Evolutionary conservation across 768 basidiomycete species (phyloP), one percentile per base, ranked within the genome.

Genomic region (Calocybe gangraenosa): DNA sequence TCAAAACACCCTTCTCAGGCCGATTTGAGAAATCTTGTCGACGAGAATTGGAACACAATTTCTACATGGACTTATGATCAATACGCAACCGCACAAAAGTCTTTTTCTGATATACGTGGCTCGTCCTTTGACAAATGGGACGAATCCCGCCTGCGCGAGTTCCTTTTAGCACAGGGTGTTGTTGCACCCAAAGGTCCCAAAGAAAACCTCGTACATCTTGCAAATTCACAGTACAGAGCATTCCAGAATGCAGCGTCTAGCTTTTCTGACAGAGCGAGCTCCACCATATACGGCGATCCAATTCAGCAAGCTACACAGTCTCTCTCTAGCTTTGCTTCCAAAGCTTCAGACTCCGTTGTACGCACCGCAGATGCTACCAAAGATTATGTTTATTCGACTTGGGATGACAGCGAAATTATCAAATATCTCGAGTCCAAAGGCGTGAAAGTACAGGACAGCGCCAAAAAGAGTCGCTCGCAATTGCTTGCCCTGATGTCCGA

Each of bases 371-470:
- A 93, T 50, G 79, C 87, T 47, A 63, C 81, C 22, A 89, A 82
- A 60, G 93, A 97, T 61, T 94, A 92, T 54, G 66, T 93, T 14
- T 95, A 87, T 63, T 91, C 87, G 0, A 79, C 86, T 0, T 96
- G 95, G 95, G 82, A 87, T 45, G 90, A 94, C 53, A 84, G 73
- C 55, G 73, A 74, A 51, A 64, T 97, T 37, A 72, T 84, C 40
- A 64, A 58, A 0, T 96, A 84, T 66, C 78, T 94, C 36, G 81
- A 86, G 57, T 72, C 84, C 31, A 81, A 88, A 56, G 85, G 86
- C 19, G 68, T 90, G 31, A 76, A 87, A 55, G 75, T 84, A 2
- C 82, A 69, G 50, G 49, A 66, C 14, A 67, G 68, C 49, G 48
- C 65, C 17, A 68, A 81, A 51, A 76, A 78, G 46, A 82, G 75